A percentile compares a stretch with the other conserved stretches of the same genome.
These are phyloP conservation scores for Bassia scoparia DNA, from an alignment of 148 eudicot genomes.

Conservation along the genomic window DNA sequence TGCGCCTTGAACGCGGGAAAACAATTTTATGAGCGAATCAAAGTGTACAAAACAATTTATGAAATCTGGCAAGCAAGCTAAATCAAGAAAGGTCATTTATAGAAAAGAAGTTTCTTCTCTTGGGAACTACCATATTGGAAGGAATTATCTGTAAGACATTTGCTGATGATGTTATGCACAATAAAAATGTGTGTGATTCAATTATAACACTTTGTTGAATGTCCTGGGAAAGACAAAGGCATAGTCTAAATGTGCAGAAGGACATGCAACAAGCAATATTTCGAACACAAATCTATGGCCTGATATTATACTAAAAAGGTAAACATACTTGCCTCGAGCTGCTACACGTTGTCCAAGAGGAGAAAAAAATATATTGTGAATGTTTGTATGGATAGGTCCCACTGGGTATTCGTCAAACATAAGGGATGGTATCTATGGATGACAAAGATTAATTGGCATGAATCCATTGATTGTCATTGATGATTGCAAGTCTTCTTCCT, in stretches of 20 bases:
- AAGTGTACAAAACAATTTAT: too few species aligned
- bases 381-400: background rate
- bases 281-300: background rate
- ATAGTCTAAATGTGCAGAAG: background rate
- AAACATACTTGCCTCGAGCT: background rate
- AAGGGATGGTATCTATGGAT: background rate
- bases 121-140: background rate
- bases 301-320: background rate
- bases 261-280: background rate
- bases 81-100: too few species aligned
- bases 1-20: background rate
- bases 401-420: slow-evolving; percentile 3
- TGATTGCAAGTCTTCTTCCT: background rate
- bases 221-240: background rate
- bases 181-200: background rate
- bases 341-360: background rate
- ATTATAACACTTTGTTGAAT: background rate
- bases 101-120: background rate
- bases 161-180: background rate
- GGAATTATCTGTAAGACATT: background rate
- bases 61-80: too few species aligned
- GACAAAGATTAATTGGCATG: background rate
- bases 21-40: background rate
- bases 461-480: slow-evolving; percentile 5
- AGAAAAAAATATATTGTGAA: background rate